Conservation (phyloP, 2,329 filamentous ascomycete genomes). For the Dendrostoma leiphaemia region DNA sequence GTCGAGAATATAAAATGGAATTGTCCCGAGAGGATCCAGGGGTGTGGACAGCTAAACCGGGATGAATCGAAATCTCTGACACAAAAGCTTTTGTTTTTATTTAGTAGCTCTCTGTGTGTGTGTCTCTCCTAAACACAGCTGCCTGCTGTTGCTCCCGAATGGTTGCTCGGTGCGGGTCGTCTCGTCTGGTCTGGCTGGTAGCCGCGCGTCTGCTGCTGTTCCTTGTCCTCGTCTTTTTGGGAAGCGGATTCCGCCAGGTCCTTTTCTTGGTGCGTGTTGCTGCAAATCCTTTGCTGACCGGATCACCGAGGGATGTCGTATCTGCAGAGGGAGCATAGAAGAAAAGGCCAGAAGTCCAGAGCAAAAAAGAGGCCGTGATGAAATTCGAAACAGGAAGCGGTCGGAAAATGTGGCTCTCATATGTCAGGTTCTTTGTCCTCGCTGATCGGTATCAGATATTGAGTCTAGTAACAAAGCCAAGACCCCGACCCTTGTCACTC, state of each 20-base stretch:
- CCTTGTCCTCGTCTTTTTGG: not conserved
- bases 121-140: not conserved
- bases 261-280: too few species aligned
- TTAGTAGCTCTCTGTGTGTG: not conserved
- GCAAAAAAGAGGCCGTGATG: not conserved
- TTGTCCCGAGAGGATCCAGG: too few species aligned
- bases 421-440: constrained; percentile 7
- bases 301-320: too few species aligned
- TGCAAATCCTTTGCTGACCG: too few species aligned
- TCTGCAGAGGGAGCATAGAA: not conserved
- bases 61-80: too few species aligned
- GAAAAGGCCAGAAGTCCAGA: not conserved
- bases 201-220: constrained; percentile 14
- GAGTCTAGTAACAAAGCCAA: constrained; percentile 14
- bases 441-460: constrained; percentile 18
- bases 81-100: not conserved
- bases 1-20: too few species aligned
- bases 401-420: constrained; percentile 9
- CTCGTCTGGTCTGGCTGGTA: too few species aligned
- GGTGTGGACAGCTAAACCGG: too few species aligned
- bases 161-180: too few species aligned
- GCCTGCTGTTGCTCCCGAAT: too few species aligned
- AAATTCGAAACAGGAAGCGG: constrained; percentile 7
- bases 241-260: not conserved
- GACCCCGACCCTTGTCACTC: constrained; percentile 5